Evolutionary conservation across 2,329 filamentous ascomycete genomes (phyloP), one percentile per base, ranked within the genome.

Genomic region (Aotearoamyces nothofagi): DNA sequence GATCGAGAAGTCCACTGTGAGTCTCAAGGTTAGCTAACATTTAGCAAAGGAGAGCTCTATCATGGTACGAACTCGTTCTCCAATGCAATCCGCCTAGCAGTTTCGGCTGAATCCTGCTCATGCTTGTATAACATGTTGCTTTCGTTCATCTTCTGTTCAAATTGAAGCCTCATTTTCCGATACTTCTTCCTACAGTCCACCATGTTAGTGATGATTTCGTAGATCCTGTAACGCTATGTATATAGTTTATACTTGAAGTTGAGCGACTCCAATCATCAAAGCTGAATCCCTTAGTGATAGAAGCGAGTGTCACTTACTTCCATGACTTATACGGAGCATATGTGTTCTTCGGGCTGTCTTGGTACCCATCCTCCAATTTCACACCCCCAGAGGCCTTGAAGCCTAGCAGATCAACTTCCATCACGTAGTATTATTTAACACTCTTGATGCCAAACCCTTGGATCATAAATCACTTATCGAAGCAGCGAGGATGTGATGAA

Each of bases 141-240:
- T 39, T 82, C 72, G 33, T 76, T 69, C 69, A 86, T 81, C 45
- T 71, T 72, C 28, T 73, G 63, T 42, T 90, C 79, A 47, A 90
- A 92, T 15, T 65, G 61, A 50, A 78, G 65, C 55, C 78, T 76
- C 73, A 90, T 81, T 65, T 92, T 92, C 45, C 79, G 78, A 54
- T 92, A 98, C 62, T 98, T 98, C 59, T 93, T 92, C 67, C 81
- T 83, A 63, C 66, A 78, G 47, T 70, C 12, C n/a, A n/a, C n/a
- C 27, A 31, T 33, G 27, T 48, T 39, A 49, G 43, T n/a, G n/a
- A n/a, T n/a, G n/a, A n/a, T n/a, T n/a, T n/a, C n/a, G n/a, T n/a
- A n/a, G n/a, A n/a, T n/a, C n/a, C n/a, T n/a, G n/a, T n/a, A n/a
- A n/a, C n/a, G n/a, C n/a, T n/a, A n/a, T n/a, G n/a, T n/a, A n/a